Evolutionary conservation across 306 rosid genomes (phyloP), one percentile per base, ranked within the genome.

Genomic region (Senna siamea): DNA sequence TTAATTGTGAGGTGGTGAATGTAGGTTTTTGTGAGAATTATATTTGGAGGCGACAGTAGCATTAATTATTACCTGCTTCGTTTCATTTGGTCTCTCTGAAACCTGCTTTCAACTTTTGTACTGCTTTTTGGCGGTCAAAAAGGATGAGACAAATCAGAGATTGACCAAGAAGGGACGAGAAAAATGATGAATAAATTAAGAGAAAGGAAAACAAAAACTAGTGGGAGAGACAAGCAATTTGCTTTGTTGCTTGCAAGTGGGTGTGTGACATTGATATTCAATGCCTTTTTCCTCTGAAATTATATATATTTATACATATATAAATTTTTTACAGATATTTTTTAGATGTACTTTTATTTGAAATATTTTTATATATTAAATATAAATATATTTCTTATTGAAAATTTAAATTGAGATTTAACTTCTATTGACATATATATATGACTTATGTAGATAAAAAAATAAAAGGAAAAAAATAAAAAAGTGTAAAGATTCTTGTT

Each of bases 171-270:
- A 54, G 18, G 19, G 37, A 20, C 48, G 67, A 15, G 0, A 26
- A 52, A 37, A 66, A 11, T 12, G 7, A 4, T 14, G 18, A 67
- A 41, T 32, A n/a, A 51, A n/a, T n/a, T n/a, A n/a, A 32, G 10
- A 48, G 1, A 55, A 41, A 20, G 4, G 15, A 4, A 15, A 22
- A 50, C n/a, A 19, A 30, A 67, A 47, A 59, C 7, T 41, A 53
- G 67, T 28, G 48, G 78, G 73, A 54, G 54, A 47, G 69, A 60
- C 63, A 46, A 28, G 65, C 67, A 66, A 53, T 68, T 84, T 87
- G 74, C 59, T 1, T 37, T 37, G 3, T 37, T 4, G 81, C 38
- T 52, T 62, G 43, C 43, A 41, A 60, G 62, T 58, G 77, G 76
- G 75, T 62, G 66, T 10, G 63, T 32, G 66, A 44, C 47, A 15